A percentile compares a stretch with the other conserved stretches of the same genome.
phyloP scores from a whole-genome alignment of 345 rosid genomes.

The Combretum micranthum region DNA sequence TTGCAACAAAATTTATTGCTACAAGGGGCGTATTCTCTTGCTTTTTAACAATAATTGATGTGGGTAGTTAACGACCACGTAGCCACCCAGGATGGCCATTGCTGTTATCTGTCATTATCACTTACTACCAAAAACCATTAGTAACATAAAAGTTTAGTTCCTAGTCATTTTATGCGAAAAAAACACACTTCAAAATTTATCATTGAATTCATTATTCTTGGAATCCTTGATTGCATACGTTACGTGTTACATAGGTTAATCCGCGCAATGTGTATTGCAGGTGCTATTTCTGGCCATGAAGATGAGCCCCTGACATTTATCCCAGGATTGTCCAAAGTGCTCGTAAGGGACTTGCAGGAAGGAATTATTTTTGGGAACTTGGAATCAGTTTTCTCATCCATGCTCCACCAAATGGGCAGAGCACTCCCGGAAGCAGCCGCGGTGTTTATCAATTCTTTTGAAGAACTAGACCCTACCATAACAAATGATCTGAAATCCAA shows the following conservation, averaged over 20 bases:
- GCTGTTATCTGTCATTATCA: not conserved
- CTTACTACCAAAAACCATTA: not conserved
- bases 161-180: too few species aligned
- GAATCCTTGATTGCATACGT: too few species aligned
- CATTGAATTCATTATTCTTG: too few species aligned
- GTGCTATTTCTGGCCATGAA: constrained; percentile 7
- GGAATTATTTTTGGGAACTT: constrained; percentile 28
- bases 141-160: too few species aligned
- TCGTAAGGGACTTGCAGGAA: constrained; percentile 29
- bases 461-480: constrained; percentile 27
- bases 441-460: constrained; percentile 32
- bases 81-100: too few species aligned
- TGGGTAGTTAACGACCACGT: too few species aligned
- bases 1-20: too few species aligned
- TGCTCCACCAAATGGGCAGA: constrained; percentile 30
- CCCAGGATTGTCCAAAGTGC: constrained; percentile 30
- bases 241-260: too few species aligned
- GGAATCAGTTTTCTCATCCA: constrained; percentile 26
- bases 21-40: too few species aligned
- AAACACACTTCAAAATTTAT: too few species aligned
- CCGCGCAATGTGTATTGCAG: constrained; percentile 2
- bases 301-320: constrained; percentile 21
- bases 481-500: constrained; percentile 27
- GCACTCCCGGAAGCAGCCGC: constrained; percentile 25
- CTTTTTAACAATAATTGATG: too few species aligned